Conservation (phyloP, 306 rosid species). For the Dicorynia guianensis region DNA sequence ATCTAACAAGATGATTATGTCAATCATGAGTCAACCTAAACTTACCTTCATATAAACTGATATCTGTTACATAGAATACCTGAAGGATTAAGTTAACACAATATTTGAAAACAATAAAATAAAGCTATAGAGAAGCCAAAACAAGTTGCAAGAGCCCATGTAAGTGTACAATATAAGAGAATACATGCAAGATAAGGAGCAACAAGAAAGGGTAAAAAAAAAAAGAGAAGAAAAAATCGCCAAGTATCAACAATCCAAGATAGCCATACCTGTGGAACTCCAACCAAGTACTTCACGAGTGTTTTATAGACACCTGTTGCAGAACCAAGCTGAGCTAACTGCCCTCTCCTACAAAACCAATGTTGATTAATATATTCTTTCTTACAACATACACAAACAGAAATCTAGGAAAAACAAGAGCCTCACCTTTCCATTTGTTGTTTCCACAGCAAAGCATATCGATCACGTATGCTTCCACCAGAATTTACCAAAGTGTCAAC, state of each 20-base stretch:
- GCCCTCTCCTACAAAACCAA: constrained; percentile 71
- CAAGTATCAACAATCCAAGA: constrained; percentile 17
- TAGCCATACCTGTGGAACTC: constrained; percentile 88
- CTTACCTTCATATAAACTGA: constrained; percentile 1
- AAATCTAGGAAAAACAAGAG: constrained; percentile 21
- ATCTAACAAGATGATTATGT: constrained; percentile 25
- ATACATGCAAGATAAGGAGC: constrained; percentile 13
- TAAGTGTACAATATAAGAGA: constrained; percentile 20
- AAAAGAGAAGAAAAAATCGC: not conserved
- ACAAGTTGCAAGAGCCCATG: constrained; percentile 26
- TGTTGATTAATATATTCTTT: constrained; percentile 37
- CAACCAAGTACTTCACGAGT: constrained; percentile 93
- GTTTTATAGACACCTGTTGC: constrained; percentile 99
- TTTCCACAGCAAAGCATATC: constrained; percentile 85
- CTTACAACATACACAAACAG: constrained; percentile 36
- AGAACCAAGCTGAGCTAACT: constrained; percentile 94
- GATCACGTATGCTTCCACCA: constrained; percentile 80
- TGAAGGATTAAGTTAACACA: constrained; percentile 10
- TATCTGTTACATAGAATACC: constrained; percentile 7
- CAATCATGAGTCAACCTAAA: constrained; percentile 31
- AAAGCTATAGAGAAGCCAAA: constrained; percentile 29
- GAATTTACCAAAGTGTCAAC: constrained; percentile 82
- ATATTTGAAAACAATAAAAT: constrained; percentile 19
- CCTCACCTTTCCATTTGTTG: constrained; percentile 97
- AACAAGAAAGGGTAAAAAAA: not conserved